Evolutionary conservation across 179 eudicot species (phyloP).

Genomic region (Nepenthes alata): DNA sequence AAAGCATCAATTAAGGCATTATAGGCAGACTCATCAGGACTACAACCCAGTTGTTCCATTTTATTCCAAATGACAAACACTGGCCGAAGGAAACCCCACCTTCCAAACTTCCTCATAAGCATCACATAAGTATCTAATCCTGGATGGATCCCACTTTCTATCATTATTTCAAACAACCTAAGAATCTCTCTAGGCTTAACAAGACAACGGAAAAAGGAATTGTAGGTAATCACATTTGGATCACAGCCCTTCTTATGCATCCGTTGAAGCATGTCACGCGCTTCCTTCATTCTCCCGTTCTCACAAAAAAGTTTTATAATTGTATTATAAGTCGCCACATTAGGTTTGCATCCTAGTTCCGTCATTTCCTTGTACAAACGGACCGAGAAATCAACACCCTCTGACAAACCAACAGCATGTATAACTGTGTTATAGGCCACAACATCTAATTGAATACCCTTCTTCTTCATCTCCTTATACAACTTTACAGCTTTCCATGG

Average conservation of each 20-base stretch:
- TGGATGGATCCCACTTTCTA: slow-evolving; percentile 54
- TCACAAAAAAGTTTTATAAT: slow-evolving; percentile 77
- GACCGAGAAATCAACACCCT: slow-evolving; percentile 73
- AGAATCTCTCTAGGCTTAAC: slow-evolving; percentile 77
- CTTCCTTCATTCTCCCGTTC: slow-evolving; percentile 61
- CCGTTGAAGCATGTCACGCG: slow-evolving; percentile 41
- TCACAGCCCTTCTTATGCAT: slow-evolving; percentile 55
- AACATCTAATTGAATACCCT: slow-evolving; percentile 64
- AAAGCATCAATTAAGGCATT: slow-evolving; percentile 87
- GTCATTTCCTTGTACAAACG: slow-evolving; percentile 61
- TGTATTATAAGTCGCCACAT: slow-evolving; percentile 64
- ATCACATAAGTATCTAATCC: slow-evolving; percentile 78
- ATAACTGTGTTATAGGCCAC: slow-evolving; percentile 77
- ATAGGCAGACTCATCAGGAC: slow-evolving; percentile 84
- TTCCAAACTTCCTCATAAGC: slow-evolving; percentile 91
- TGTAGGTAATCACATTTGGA: slow-evolving; percentile 64
- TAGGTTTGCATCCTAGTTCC: slow-evolving; percentile 58
- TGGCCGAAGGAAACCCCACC: slow-evolving; percentile 94
- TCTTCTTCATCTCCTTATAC: slow-evolving; percentile 82
- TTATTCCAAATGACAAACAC: slow-evolving; percentile 68
- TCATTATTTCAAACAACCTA: slow-evolving; percentile 65
- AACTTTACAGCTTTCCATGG: slow-evolving; percentile 79
- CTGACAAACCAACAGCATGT: slow-evolving; percentile 55
- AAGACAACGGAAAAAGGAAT: slow-evolving; percentile 56
- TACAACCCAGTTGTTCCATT: slow-evolving; percentile 66